Percentiles rank a stretch among this genome's conserved stretches.
Evolutionary conservation across 345 rosid species (phyloP).

Genomic region (Nephelium lappaceum): DNA sequence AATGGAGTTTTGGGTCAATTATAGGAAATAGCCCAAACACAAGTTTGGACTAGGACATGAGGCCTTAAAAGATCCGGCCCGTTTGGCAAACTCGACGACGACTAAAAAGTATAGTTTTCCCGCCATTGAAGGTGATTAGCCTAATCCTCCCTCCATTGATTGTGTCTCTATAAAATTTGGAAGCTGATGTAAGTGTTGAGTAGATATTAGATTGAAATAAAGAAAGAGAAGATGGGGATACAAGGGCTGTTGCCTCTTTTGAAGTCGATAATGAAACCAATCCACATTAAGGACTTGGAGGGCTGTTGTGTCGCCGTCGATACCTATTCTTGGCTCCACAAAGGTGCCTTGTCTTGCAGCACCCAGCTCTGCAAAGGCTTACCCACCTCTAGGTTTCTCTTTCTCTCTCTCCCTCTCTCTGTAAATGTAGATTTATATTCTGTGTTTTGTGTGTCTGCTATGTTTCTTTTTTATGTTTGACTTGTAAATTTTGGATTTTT

Average conservation of each 20-base stretch:
- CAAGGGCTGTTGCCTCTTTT: conserved; percentile 86
- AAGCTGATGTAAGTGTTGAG: background rate
- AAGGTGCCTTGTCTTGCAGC: conserved; percentile 74
- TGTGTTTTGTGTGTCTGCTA: background rate
- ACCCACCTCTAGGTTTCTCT: conserved; percentile 58
- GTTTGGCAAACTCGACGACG: too few relatives aligned
- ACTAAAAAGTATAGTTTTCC: too few relatives aligned
- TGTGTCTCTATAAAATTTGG: background rate
- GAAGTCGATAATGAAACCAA: conserved; percentile 79
- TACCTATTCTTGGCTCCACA: conserved; percentile 95
- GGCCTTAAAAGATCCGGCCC: too few relatives aligned
- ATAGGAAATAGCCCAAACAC: too few relatives aligned
- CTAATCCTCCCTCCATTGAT: too few relatives aligned
- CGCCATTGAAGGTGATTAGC: too few relatives aligned
- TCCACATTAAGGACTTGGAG: conserved; percentile 72
- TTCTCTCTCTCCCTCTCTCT: background rate
- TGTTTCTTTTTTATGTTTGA: background rate
- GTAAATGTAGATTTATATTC: background rate
- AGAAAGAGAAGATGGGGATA: conserved; percentile 52
- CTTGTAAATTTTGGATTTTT: conserved; percentile 6
- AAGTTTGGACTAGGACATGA: too few relatives aligned
- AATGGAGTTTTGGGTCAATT: too few relatives aligned
- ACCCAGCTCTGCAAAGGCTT: conserved; percentile 68
- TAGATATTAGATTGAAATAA: background rate
- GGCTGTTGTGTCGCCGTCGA: conserved; percentile 87